Evolutionary conservation across 352 stramenopile genomes (phyloP).

Genomic region (Globisporangium iwayamae): DNA sequence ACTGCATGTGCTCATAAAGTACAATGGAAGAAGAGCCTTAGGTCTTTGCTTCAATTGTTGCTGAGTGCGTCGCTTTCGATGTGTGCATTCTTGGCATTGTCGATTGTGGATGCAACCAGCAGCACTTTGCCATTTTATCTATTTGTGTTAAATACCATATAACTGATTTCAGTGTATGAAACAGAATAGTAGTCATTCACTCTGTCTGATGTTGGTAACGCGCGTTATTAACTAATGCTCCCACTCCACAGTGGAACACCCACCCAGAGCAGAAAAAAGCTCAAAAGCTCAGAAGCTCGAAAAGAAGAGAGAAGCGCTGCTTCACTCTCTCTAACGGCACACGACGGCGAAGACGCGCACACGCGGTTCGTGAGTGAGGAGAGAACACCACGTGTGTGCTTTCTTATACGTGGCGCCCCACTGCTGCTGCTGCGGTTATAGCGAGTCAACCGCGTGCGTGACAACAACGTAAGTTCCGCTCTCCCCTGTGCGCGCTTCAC

Average conservation of each 20-base stretch:
- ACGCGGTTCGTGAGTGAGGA: neutral
- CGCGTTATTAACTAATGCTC: constrained; percentile 4
- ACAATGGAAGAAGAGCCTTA: no score
- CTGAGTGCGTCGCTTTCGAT: neutral
- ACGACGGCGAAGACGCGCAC: neutral
- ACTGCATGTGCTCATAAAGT: no score
- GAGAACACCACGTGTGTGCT: neutral
- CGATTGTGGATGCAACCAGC: neutral
- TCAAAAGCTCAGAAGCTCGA: neutral
- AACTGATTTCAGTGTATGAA: neutral
- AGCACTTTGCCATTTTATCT: no score
- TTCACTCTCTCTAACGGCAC: neutral
- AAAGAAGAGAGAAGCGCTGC: constrained; percentile 2
- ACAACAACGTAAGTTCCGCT: neutral
- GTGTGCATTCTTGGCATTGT: neutral
- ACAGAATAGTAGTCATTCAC: neutral
- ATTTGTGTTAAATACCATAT: neutral
- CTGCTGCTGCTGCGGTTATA: neutral
- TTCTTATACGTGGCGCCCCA: neutral
- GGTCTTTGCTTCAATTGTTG: no score
- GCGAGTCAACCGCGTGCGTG: neutral
- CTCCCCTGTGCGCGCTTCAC: neutral
- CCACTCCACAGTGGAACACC: neutral
- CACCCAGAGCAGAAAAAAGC: neutral
- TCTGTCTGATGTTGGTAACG: neutral